Conservation (phyloP, 148 eudicot species). For the Rhododendron simsii region DNA sequence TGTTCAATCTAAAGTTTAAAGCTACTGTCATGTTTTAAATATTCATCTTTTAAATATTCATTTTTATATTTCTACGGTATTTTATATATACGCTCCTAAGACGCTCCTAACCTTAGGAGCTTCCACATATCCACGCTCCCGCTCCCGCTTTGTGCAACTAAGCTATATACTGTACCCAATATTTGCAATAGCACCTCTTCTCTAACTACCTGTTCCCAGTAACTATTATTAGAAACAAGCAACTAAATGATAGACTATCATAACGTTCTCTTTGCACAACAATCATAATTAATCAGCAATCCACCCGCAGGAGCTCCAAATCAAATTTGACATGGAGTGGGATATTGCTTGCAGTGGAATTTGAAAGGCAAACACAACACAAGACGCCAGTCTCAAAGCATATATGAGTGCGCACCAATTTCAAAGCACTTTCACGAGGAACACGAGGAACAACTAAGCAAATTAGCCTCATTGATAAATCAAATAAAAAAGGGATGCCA, state of each 20-base stretch:
- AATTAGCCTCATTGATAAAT: background rate
- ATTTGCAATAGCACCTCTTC: background rate
- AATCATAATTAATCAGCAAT: background rate
- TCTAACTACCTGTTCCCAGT: background rate
- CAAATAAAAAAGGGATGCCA: background rate
- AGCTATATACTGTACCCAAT: background rate
- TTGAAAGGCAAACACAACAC: background rate
- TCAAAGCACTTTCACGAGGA: background rate
- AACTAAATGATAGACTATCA: background rate
- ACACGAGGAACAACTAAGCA: background rate
- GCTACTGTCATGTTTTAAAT: too few relatives aligned
- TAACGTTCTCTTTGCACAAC: background rate
- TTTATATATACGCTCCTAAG: too few relatives aligned
- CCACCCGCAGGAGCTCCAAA: background rate
- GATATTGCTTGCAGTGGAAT: background rate
- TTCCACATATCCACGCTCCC: too few relatives aligned
- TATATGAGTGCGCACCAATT: background rate
- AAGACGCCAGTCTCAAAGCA: background rate
- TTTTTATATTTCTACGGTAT: too few relatives aligned
- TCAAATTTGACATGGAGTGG: background rate
- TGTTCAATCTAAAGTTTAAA: too few relatives aligned
- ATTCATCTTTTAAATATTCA: too few relatives aligned
- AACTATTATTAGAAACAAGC: background rate
- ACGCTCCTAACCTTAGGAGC: too few relatives aligned
- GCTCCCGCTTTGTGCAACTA: too few relatives aligned